Evolutionary conservation across 495 filamentous ascomycete species (phyloP).

Genomic region (Lasiosphaeria hispida): DNA sequence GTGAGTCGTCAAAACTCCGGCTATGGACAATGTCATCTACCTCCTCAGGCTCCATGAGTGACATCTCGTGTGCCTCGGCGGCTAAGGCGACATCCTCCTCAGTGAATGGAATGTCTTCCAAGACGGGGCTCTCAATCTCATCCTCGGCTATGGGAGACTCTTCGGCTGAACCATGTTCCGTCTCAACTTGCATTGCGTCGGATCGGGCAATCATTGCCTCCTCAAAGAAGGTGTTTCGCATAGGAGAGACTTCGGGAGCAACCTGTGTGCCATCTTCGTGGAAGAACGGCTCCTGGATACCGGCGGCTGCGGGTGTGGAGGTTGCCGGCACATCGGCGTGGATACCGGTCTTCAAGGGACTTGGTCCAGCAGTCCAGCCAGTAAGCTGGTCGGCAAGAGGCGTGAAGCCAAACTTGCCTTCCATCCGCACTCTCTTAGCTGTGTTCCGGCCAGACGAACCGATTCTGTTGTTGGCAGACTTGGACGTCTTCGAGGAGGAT

Average conservation of each 20-base stretch:
- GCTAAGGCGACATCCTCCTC: slow-evolving; percentile 48
- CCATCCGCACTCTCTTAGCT: slow-evolving; percentile 20
- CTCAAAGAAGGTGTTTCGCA: slow-evolving; percentile 52
- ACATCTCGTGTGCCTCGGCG: slow-evolving; percentile 53
- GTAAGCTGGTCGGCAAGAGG: slow-evolving; percentile 59
- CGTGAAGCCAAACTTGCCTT: slow-evolving; percentile 52
- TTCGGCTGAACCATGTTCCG: slow-evolving; percentile 33
- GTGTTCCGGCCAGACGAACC: slow-evolving; percentile 21
- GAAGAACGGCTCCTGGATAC: too few relatives aligned
- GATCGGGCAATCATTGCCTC: slow-evolving; percentile 50
- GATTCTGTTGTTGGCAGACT: neutral
- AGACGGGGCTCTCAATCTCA: slow-evolving; percentile 27
- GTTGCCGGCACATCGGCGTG: neutral
- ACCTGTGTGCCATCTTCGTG: neutral
- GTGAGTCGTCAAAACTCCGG: slow-evolving; percentile 35
- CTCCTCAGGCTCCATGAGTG: slow-evolving; percentile 42
- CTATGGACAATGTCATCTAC: slow-evolving; percentile 24
- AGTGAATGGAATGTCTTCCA: slow-evolving; percentile 38
- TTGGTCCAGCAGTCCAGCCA: slow-evolving; percentile 53
- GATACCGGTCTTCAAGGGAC: slow-evolving; percentile 42
- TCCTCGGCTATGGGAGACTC: slow-evolving; percentile 29
- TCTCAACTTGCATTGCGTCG: slow-evolving; percentile 33
- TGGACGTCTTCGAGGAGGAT: slow-evolving; percentile 28
- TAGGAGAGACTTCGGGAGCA: slow-evolving; percentile 28
- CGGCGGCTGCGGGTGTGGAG: neutral